Conservation (phyloP, 495 filamentous ascomycete species). For the Penicillium desertorum region DNA sequence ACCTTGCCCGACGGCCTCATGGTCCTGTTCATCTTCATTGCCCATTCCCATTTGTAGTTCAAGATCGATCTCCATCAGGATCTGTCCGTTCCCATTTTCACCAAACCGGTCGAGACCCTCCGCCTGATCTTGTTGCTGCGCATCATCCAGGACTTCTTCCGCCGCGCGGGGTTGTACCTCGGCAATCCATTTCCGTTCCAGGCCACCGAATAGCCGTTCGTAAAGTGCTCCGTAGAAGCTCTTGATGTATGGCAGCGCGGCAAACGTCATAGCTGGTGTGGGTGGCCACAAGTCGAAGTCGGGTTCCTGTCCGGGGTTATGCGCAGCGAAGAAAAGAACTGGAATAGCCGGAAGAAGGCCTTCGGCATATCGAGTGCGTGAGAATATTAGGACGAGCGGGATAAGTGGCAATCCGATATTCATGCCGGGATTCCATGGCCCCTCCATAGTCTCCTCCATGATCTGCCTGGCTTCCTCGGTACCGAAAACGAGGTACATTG, state of each 20-base stretch:
- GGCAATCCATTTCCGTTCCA: slow-evolving; percentile 64
- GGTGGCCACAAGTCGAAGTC: slow-evolving; percentile 66
- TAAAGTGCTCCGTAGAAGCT: slow-evolving; percentile 66
- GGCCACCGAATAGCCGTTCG: slow-evolving; percentile 57
- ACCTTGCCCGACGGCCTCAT: slow-evolving; percentile 17
- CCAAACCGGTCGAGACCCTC: slow-evolving; percentile 41
- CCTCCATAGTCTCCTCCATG: slow-evolving; percentile 41
- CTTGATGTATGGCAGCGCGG: slow-evolving; percentile 66
- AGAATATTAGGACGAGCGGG: slow-evolving; percentile 57
- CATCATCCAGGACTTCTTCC: slow-evolving; percentile 49
- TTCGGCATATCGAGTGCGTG: slow-evolving; percentile 58
- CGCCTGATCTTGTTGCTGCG: slow-evolving; percentile 45
- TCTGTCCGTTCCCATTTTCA: slow-evolving; percentile 40
- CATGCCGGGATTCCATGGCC: slow-evolving; percentile 42
- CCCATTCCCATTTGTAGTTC: slow-evolving; percentile 45
- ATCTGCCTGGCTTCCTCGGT: slow-evolving; percentile 55
- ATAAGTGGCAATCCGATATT: slow-evolving; percentile 62
- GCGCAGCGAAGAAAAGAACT: slow-evolving; percentile 59
- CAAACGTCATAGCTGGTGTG: slow-evolving; percentile 67
- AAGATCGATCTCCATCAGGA: slow-evolving; percentile 48
- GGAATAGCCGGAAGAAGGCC: slow-evolving; percentile 60
- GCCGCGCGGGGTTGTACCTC: slow-evolving; percentile 63
- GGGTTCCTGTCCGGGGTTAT: slow-evolving; percentile 44
- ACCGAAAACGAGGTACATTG: slow-evolving; percentile 64
- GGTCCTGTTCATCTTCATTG: slow-evolving; percentile 33